Conservation (phyloP, 441 rosid species). For the Adansonia rubrostipa region DNA sequence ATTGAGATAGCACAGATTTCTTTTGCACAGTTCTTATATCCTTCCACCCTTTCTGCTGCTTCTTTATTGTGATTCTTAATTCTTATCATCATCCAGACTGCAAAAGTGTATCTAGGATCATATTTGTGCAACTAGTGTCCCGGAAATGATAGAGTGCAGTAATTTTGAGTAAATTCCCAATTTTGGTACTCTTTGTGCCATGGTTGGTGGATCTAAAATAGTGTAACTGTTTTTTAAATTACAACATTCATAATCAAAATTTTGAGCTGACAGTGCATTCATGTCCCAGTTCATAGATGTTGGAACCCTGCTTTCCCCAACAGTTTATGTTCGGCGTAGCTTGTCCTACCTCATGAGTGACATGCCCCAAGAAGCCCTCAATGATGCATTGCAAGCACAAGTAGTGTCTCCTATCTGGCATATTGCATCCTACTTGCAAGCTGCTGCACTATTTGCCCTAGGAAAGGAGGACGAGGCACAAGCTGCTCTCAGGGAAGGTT, state of each 20-base stretch:
- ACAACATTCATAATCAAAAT: background rate
- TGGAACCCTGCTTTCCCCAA: slow-evolving; percentile 76
- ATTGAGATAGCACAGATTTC: slow-evolving; percentile 1
- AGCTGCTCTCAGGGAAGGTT: slow-evolving; percentile 69
- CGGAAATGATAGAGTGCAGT: background rate
- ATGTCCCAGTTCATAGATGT: slow-evolving; percentile 63
- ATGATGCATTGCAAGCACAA: slow-evolving; percentile 85
- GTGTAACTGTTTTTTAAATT: background rate
- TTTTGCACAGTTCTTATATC: background rate
- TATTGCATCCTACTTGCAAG: slow-evolving; percentile 83
- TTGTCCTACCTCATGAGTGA: slow-evolving; percentile 74
- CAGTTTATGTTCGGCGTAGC: slow-evolving; percentile 81
- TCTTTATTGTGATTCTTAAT: background rate
- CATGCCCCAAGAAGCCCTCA: slow-evolving; percentile 75
- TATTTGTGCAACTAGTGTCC: background rate
- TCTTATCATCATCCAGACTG: background rate
- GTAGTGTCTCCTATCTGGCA: slow-evolving; percentile 79
- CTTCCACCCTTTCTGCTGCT: slow-evolving; percentile 3
- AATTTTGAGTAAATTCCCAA: background rate
- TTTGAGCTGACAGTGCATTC: background rate
- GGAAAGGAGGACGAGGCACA: slow-evolving; percentile 85
- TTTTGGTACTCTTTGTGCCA: background rate
- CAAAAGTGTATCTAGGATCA: slow-evolving; percentile 2
- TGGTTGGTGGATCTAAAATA: background rate
- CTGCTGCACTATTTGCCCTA: slow-evolving; percentile 62